Conservation (phyloP, 176 grass and related monocot genomes). For the Areca catechu region DNA sequence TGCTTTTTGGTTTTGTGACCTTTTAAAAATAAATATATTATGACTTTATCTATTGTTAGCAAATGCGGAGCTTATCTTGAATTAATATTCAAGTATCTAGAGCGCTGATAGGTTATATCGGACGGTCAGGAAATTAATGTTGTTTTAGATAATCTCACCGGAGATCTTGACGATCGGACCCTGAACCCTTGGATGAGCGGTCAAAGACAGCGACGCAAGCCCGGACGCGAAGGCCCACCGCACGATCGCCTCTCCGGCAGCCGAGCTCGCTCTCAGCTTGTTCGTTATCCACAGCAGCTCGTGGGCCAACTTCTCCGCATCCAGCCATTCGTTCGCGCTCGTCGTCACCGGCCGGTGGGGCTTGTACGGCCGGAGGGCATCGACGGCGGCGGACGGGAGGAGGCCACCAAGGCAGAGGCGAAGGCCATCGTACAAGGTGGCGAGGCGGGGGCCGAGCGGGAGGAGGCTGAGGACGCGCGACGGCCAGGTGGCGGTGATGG, state of each 20-base stretch:
- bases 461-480: slow-evolving; percentile 18
- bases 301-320: slow-evolving; percentile 36
- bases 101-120: too few species aligned
- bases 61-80: too few species aligned
- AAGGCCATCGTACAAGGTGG: slow-evolving; percentile 15
- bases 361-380: slow-evolving; percentile 11
- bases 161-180: slow-evolving; percentile 25
- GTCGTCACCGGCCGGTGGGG: slow-evolving; percentile 12
- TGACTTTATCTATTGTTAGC: too few species aligned
- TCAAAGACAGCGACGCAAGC: slow-evolving; percentile 22
- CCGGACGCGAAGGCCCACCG: slow-evolving; percentile 33
- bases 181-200: slow-evolving; percentile 33
- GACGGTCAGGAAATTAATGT: too few species aligned
- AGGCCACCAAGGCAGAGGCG: slow-evolving; percentile 25
- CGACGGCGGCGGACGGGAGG: slow-evolving; percentile 13
- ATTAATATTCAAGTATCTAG: too few species aligned
- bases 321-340: slow-evolving; percentile 21
- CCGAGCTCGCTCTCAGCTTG: slow-evolving; percentile 24
- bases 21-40: too few species aligned
- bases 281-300: slow-evolving; percentile 31
- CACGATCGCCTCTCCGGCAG: slow-evolving; percentile 17
- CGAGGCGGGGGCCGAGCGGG: slow-evolving; percentile 19
- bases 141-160: slow-evolving; percentile 3
- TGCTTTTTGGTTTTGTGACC: too few species aligned
- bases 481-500: slow-evolving; percentile 11